A percentile compares a stretch with the other conserved stretches of the same genome.
Evolutionary conservation across 2,329 filamentous ascomycete genomes (phyloP).

Genomic region (Lecanicillium sp.): DNA sequence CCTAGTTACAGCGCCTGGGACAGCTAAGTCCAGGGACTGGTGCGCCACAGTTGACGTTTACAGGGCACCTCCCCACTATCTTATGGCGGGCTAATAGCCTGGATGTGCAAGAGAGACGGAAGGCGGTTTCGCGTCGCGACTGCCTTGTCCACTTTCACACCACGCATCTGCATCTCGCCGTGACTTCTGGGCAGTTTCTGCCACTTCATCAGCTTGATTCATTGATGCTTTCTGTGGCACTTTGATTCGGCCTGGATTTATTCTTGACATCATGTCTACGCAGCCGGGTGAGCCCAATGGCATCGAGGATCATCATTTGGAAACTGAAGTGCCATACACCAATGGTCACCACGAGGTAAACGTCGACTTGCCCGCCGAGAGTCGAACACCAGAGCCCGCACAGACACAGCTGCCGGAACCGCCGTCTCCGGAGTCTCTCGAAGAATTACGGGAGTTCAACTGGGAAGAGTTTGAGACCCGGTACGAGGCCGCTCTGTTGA

Average conservation of each 20-base stretch:
- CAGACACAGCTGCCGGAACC: not conserved
- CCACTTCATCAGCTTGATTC: too few species aligned
- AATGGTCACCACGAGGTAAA: slow-evolving; percentile 1
- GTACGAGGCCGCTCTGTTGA: slow-evolving; percentile 60
- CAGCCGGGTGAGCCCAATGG: slow-evolving; percentile 5
- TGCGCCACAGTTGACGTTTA: too few species aligned
- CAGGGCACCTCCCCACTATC: too few species aligned
- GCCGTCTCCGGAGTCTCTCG: not conserved
- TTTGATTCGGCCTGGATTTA: too few species aligned
- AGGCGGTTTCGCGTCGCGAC: not conserved
- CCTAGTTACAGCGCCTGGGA: too few species aligned
- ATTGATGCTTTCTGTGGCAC: not conserved
- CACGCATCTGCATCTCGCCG: not conserved
- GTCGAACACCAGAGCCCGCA: not conserved
- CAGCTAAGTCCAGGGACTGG: too few species aligned
- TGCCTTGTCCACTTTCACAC: not conserved
- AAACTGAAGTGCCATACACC: not conserved
- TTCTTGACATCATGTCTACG: slow-evolving; percentile 1
- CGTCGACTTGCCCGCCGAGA: not conserved
- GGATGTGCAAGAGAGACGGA: not conserved
- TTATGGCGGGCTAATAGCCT: too few species aligned
- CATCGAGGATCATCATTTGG: not conserved
- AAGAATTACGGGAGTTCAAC: slow-evolving; percentile 45
- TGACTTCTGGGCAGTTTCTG: not conserved
- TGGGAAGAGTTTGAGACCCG: slow-evolving; percentile 71